A percentile compares a stretch with the other conserved stretches of the same genome.
These are phyloP conservation scores for Margaritispora aquatica DNA, from an alignment of 495 filamentous ascomycete species.

Conservation along the genomic window DNA sequence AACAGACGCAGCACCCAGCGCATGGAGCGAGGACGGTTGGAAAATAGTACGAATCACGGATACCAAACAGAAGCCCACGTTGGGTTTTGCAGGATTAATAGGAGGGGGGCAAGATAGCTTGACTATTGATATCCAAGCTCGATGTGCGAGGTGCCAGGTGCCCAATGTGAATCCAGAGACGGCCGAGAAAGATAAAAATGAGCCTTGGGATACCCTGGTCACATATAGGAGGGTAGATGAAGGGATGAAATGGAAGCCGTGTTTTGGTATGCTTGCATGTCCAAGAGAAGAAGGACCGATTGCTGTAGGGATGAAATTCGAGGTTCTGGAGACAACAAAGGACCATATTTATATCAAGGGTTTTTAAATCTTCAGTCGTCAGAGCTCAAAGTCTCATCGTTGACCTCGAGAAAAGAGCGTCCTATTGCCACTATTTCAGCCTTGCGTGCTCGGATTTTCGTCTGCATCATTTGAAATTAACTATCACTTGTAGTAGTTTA, in stretches of 20 bases:
- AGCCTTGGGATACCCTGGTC: slow-evolving; percentile 3
- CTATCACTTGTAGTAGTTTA: too few relatives aligned
- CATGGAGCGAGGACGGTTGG: slow-evolving; percentile 1
- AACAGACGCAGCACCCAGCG: not conserved
- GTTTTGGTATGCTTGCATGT: slow-evolving; percentile 3
- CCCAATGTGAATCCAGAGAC: slow-evolving; percentile 4
- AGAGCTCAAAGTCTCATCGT: too few relatives aligned
- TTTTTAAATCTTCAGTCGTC: not conserved
- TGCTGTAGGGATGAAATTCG: slow-evolving; percentile 2
- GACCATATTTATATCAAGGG: slow-evolving; percentile 1
- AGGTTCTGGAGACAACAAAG: not conserved
- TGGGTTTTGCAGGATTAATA: not conserved
- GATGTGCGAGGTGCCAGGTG: slow-evolving; percentile 1
- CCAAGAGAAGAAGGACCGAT: not conserved
- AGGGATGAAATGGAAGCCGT: slow-evolving; percentile 6
- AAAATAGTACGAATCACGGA: not conserved
- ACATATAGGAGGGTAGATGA: slow-evolving; percentile 1
- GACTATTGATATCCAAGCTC: slow-evolving; percentile 1
- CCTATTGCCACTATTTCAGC: too few relatives aligned
- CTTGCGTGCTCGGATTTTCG: too few relatives aligned
- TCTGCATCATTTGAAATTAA: too few relatives aligned
- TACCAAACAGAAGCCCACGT: not conserved
- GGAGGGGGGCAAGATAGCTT: not conserved
- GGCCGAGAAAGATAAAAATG: slow-evolving; percentile 2
- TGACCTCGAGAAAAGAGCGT: too few relatives aligned